Evolutionary conservation across 2,329 filamentous ascomycete species (phyloP), one percentile per base, ranked within the genome.

Genomic region (Alternaria burnsii): DNA sequence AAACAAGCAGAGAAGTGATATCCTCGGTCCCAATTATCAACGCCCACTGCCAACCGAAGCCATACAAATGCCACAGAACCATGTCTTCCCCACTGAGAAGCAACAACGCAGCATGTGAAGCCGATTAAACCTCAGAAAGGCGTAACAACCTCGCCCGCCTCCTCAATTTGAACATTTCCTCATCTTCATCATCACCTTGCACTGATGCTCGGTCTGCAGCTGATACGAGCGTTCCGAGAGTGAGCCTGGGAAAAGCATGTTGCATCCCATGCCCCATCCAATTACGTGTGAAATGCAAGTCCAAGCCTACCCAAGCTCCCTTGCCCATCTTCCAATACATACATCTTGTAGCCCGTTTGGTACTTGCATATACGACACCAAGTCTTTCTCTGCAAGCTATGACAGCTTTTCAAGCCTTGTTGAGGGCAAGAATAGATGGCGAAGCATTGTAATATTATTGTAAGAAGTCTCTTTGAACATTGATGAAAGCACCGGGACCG

Each of bases 401-500:
- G 4, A 51, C 26, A 5, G 20, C 47, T 26, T 38, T 1, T 36
- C 32, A 20, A 3, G 42, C 42, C 18, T 12, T 41, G 34, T 40
- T 41, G 18, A 58, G 26, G 6, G 41, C 41, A 14, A 48, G 42
- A 26, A 34, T 42, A 48, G n/a, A 30, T 14, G 30, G 40, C 41
- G 41, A 46, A 26, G 24, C 20, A 5, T 20, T 24, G 40, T 32
- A 34, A 52, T 62, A 47, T 63, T 70, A 77, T 54, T 72, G 69
- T 62, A 78, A 47, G 44, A 77, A 77, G 55, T 78, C 76, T 52
- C 63, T 70, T 34, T 71, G 62, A 1, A 91, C 84, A 78, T 91
- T 94, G 69, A 97, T 86, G 76, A 98, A 94, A 30, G 93, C 90
- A 38, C 91, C 93, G 11, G 91, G 85, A 32, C 93, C 91, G 58